Base-by-base conservation (phyloP, 208 protist genomes). In the Crithidia thermophila region DNA sequence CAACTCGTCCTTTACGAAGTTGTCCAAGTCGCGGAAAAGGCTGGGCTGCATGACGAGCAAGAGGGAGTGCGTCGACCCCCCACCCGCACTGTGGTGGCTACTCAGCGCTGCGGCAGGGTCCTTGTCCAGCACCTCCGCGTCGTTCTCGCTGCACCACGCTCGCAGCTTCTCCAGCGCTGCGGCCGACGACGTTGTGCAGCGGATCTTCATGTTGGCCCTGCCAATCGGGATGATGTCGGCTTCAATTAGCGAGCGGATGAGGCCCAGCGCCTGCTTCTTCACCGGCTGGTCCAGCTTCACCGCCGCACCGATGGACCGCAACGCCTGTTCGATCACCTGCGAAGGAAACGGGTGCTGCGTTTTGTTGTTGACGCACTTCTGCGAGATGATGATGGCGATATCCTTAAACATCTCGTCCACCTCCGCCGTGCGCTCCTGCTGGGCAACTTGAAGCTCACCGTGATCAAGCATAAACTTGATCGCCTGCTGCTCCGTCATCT, bases 361-460 rank as follows among this genome's bases (percentile, higher is more conserved):
- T 20, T 96, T 85, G 18, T 85, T 69, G 74, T 99, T 98, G 25
- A 99, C 77, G 71, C 97, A 98, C 81, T 98, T 98, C 27, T 98
- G 95, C 0, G 96, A 87, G 20, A 99, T 98, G 39, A 99, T 98
- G 1, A 94, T 82, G 11, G 95, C 95, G 43, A 99, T 96, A 53
- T 99, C 98, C 46, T 96, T 96, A 67, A 98, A 98, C 59, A 97
- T 91, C 42, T 91, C 85, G 25, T 98, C 97, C 27, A 97, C 81
- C 61, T 99, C 87, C 14, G 85, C 81, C 25, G 82, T 82, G n/a
- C 98, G 89, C 81, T 99, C 98, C 67, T 98, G 96, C 51, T 97
- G 94, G 9, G 97, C 97, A 8, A 99, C 97, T 75, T 99, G 98
- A 31, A 99, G 70, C 67, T 99, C 97, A 1, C 98, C 98, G 61